Evolutionary conservation across 257 asterid genomes (phyloP).

Genomic region (Handroanthus guayacan): DNA sequence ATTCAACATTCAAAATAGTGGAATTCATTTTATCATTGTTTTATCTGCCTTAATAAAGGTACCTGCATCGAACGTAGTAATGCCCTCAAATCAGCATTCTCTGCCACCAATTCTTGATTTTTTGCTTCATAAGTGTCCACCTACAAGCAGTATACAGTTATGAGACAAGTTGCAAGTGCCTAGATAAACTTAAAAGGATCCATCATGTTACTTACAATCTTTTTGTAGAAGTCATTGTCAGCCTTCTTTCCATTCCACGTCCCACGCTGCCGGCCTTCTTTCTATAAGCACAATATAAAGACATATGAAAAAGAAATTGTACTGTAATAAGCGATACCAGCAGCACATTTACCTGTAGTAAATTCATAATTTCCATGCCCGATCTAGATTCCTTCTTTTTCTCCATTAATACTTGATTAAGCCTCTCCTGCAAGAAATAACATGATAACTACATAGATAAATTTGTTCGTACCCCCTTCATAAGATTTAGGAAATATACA

Average conservation of each 20-base stretch:
- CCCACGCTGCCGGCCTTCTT: conserved; percentile 84
- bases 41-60: background rate
- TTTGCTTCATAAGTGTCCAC: conserved; percentile 74
- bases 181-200: conserved; percentile 24
- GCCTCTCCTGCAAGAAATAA: conserved; percentile 55
- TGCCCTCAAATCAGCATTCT: conserved; percentile 77
- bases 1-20: conserved; percentile 5
- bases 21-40: background rate
- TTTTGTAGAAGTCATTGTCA: conserved; percentile 73
- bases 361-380: conserved; percentile 79
- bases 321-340: conserved; percentile 24
- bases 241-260: conserved; percentile 73
- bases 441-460: background rate
- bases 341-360: conserved; percentile 56
- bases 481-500: conserved; percentile 20
- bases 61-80: conserved; percentile 81
- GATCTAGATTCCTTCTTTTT: conserved; percentile 83
- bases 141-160: conserved; percentile 41
- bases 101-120: conserved; percentile 75
- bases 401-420: conserved; percentile 77
- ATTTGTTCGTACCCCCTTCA: conserved; percentile 11
- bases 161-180: background rate
- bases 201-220: conserved; percentile 55
- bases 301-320: background rate
- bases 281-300: conserved; percentile 44